Evolutionary conservation across 345 rosid genomes (phyloP).

Genomic region (Eucalyptus curtisii): DNA sequence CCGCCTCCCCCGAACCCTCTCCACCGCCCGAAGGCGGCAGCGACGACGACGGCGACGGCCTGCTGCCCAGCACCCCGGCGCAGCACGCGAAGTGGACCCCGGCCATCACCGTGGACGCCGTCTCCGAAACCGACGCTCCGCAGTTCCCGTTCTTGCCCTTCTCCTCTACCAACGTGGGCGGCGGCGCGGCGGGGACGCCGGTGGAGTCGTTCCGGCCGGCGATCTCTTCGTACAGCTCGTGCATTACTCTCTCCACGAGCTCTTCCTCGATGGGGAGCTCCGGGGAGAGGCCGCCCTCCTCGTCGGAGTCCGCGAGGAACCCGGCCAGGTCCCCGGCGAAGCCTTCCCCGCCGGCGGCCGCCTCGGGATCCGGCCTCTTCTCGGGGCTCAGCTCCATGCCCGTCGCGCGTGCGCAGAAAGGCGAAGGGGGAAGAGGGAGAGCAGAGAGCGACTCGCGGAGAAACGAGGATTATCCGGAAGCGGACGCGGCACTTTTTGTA

Average conservation of each 20-base stretch:
- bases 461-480: background rate
- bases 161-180: background rate
- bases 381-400: background rate
- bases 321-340: background rate
- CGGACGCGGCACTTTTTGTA: background rate
- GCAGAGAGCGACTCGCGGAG: background rate
- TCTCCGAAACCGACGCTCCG: background rate
- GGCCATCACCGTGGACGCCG: background rate
- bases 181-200: background rate
- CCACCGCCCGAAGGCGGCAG: background rate
- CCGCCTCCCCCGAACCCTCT: background rate
- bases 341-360: background rate
- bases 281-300: background rate
- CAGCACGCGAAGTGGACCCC: background rate
- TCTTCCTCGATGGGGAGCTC: constrained; percentile 18
- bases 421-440: background rate
- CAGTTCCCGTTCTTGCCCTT: background rate
- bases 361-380: background rate
- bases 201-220: background rate
- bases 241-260: constrained; percentile 31
- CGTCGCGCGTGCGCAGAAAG: background rate
- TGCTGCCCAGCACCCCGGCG: background rate
- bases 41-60: background rate
- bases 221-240: constrained; percentile 31
- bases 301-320: constrained; percentile 9